Base-by-base conservation (phyloP, 495 filamentous ascomycete genomes). In the Podospora pseudocomata region DNA sequence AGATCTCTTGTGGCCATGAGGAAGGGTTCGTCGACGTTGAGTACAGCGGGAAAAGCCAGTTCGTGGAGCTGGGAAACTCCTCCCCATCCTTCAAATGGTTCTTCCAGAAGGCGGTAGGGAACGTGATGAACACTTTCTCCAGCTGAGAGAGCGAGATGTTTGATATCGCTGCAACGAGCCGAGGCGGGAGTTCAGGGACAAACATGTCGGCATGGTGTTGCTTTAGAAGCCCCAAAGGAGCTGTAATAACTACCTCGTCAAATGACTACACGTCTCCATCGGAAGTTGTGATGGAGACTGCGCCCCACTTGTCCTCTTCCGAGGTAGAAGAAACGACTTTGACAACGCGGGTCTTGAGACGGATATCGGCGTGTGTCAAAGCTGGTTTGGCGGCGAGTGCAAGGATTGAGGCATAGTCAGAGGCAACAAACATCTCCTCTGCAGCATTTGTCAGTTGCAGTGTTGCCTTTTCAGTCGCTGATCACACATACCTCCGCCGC, bases 101-200 rank as follows among this genome's bases (percentile, higher is more conserved):
- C 7, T 79, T 71, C 85, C 85, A 86, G 69, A 87, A 87, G 2
- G 95, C 87, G 6, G 75, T 79, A 2, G 91, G 89, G 76, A 99
- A 99, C 53, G 86, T 92, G 53, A 97, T 86, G 77, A 96, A 97
- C 63, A 86, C 86, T 80, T 99, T 97, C 77, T 99, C 95, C 0
- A 99, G 85, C 60, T 87, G 86, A 27, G 95, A 94, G 75, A 96
- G 97, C 54, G 90, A 89, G 68, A 97, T 89, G 66, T 82, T 86
- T 55, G 85, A 76, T 73, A 99, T 96, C 15, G 93, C 92, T 69
- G 87, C 80, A 28, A 76, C 72, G 16, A 99, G 80, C 9, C 87
- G 85, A 0, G 76, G 68, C 2, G 93, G 91, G 5, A 97, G 83
- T 4, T 80, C 68, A 4, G 95, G 95, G 2, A 74, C 74, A 75